Conservation (phyloP, 2,329 filamentous ascomycete genomes). For the Byssothecium circinans region DNA sequence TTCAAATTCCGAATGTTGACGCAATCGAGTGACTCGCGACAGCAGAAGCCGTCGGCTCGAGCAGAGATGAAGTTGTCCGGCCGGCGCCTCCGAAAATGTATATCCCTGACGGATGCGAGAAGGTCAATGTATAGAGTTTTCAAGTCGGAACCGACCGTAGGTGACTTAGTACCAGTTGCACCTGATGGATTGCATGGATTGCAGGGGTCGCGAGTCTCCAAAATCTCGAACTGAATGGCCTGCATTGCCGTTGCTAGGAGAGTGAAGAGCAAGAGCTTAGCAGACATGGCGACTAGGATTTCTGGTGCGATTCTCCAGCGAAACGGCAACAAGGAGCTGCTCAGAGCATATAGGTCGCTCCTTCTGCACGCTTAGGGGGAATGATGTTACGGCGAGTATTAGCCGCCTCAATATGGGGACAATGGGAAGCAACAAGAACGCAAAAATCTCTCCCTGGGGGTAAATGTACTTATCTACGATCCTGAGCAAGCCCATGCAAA, state of each 20-base stretch:
- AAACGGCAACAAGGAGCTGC: background rate
- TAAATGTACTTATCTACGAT: too few relatives aligned
- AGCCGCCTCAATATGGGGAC: too few relatives aligned
- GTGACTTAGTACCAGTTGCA: constrained; percentile 33
- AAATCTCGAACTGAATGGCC: constrained; percentile 24
- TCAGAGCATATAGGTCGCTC: background rate
- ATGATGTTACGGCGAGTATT: too few relatives aligned
- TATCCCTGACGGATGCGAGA: constrained; percentile 38
- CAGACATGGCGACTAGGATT: constrained; percentile 21
- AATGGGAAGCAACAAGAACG: too few relatives aligned
- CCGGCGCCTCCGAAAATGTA: constrained; percentile 33
- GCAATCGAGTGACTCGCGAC: constrained; percentile 44
- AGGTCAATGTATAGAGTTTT: constrained; percentile 41
- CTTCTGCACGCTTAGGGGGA: too few relatives aligned
- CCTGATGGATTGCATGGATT: constrained; percentile 41
- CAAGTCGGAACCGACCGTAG: constrained; percentile 36
- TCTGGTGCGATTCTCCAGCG: background rate
- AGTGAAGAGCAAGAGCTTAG: constrained; percentile 26
- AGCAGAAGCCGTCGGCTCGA: constrained; percentile 34
- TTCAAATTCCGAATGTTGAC: constrained; percentile 45
- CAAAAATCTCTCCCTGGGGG: too few relatives aligned
- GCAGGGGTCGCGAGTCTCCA: constrained; percentile 30
- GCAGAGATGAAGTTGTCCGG: constrained; percentile 15
- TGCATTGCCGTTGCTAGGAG: constrained; percentile 22
- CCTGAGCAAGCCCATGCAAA: too few relatives aligned